Percentiles rank a stretch among this genome's conserved stretches.
phyloP scores from a whole-genome alignment of 176 grass and related monocot genomes.

The Paspalum vaginatum region DNA sequence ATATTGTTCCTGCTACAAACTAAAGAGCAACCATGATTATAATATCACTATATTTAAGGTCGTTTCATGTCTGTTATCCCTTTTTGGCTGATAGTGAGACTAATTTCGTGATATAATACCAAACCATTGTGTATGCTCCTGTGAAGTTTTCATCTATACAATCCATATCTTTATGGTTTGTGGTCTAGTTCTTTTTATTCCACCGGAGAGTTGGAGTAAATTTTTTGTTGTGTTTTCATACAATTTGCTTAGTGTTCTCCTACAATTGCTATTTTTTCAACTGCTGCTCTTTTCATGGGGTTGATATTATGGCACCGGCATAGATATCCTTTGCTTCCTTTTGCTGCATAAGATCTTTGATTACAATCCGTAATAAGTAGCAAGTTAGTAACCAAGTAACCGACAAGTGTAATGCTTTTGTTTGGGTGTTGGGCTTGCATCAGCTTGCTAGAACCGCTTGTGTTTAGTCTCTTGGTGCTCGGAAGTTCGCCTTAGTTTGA shows the following conservation, averaged over 20 bases:
- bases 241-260: not conserved
- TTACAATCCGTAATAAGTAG: not conserved
- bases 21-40: not conserved
- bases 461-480: not conserved
- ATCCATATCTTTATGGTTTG: constrained; percentile 8
- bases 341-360: constrained; percentile 8
- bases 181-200: not conserved
- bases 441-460: not conserved
- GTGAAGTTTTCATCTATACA: not conserved
- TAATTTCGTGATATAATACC: not conserved
- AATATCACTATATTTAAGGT: not conserved
- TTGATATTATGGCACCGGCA: constrained; percentile 8
- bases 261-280: not conserved
- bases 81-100: not conserved
- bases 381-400: not conserved
- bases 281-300: not conserved
- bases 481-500: constrained; percentile 13
- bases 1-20: not conserved
- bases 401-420: constrained; percentile 5
- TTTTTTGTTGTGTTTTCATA: not conserved
- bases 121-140: not conserved
- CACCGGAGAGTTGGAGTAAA: not conserved
- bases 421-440: constrained; percentile 8
- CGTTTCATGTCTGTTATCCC: not conserved
- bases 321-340: not conserved